Evolutionary conservation across 2,329 filamentous ascomycete species (phyloP), one percentile per base, ranked within the genome.

Genomic region (Epichloe amarillans): DNA sequence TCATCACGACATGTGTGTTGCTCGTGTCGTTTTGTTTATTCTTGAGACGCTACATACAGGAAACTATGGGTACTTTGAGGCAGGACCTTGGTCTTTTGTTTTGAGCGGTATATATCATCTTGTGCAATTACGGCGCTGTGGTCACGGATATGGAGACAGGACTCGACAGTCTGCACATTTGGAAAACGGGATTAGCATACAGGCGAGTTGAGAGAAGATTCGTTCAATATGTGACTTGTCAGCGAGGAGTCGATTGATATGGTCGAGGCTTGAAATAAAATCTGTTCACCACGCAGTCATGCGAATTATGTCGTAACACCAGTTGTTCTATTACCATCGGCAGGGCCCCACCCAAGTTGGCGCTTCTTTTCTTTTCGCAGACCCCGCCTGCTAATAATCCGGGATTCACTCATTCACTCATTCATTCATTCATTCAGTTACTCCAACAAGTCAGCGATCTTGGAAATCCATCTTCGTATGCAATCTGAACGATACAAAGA

Each of bases 191-290:
- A 45, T 12, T 33, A 46, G 43, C 49, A 43, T 52, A 42, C n/a
- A 39, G 14, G 35, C 40, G 14, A 33, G 15, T 17, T 15, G 21
- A 26, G 15, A 38, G 47, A n/a, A 30, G 30, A 38, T 11, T n/a
- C 21, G 38, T 41, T 48, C 26, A 37, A 41, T 46, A 47, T 35
- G 52, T 45, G 43, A 53, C 49, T 47, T 54, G 52, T 51, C 45
- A 53, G 52, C 49, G 45, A 49, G 52, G 51, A 55, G 54, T 53
- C 53, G 21, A 49, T 30, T 8, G 40, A 40, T 23, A 40, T 23
- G 19, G 21, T 43, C n/a, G 39, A n/a, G 11, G 30, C 30, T 30
- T 26, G 40, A 42, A 21, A 19, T 23, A 42, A 21, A 42, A 3
- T 11, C 30, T 11, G 10, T 11, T 30, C 8, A 30, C 8, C 30